phyloP scores from a whole-genome alignment of 208 protist genomes.

The Cochliopodium minus region DNA sequence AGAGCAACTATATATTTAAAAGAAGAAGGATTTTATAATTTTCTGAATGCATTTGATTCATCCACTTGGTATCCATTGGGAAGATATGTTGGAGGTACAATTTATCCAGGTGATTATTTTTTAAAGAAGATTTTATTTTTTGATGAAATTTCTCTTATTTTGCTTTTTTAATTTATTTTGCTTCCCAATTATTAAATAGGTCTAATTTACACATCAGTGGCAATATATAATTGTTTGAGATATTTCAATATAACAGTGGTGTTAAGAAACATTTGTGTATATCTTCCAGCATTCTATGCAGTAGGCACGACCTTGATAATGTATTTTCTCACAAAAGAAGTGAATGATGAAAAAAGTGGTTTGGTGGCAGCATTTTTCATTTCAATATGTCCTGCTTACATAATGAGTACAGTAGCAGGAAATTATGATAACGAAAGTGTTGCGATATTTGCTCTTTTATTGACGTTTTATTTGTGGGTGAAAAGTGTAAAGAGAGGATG shows the following conservation, averaged over 20 bases:
- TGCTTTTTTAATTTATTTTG: no score
- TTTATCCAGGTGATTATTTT: slow-evolving; percentile 91
- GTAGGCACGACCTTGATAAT: slow-evolving; percentile 57
- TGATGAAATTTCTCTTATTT: no score
- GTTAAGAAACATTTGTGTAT: slow-evolving; percentile 83
- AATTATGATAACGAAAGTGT: slow-evolving; percentile 95
- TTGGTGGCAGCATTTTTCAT: slow-evolving; percentile 56
- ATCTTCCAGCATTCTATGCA: slow-evolving; percentile 76
- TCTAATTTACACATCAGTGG: slow-evolving; percentile 75
- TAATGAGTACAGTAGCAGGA: slow-evolving; percentile 88
- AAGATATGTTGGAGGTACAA: slow-evolving; percentile 81
- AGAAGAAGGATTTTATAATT: slow-evolving; percentile 68
- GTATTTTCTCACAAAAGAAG: slow-evolving; percentile 52
- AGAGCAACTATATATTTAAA: slow-evolving; percentile 63
- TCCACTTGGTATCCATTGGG: slow-evolving; percentile 88
- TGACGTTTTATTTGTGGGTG: slow-evolving; percentile 71
- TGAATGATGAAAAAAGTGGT: slow-evolving; percentile 48
- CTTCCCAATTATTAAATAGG: no score
- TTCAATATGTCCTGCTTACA: slow-evolving; percentile 68
- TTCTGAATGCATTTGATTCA: slow-evolving; percentile 95
- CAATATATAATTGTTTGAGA: slow-evolving; percentile 56
- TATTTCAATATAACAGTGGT: slow-evolving; percentile 61
- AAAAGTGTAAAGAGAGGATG: slow-evolving; percentile 55
- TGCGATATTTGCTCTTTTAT: slow-evolving; percentile 81
- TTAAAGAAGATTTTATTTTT: no score